Base-by-base conservation (phyloP, 2,329 filamentous ascomycete genomes). In the Penicillium sp. region DNA sequence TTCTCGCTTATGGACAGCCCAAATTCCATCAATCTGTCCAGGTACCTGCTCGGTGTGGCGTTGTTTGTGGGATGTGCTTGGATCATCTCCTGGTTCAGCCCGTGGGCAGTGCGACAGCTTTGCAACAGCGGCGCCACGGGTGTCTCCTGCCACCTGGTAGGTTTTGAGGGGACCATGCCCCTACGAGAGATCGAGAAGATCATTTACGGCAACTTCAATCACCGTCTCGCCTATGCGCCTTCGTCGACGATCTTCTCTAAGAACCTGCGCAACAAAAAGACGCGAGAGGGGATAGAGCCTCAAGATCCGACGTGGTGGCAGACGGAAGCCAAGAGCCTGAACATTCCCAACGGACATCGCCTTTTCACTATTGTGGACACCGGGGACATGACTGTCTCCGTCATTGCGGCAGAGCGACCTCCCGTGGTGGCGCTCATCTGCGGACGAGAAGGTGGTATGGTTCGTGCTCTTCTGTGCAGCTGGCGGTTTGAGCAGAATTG, bases 321-420 rank as follows among this genome's bases (percentile, higher is more conserved):
- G 18, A 27, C 33, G 46, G 46, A 49, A 49, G 46, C 46, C 27
- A 49, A 55, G 39, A 13, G 18, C 7, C 46, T 53, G n/a, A 31
- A 44, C 16, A 43, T 60, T 36, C 59, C 59, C 3, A 35, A 52
- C 13, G 39, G 39, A 4, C 63, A 71, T 51, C 61, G 61, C 31
- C 54, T 71, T 2, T 75, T 75, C 60, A 75, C 71, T 0, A 60
- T 75, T 3, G 66, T 75, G 2, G 71, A 74, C 51, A 73, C 70
- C 13, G 70, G 69, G 27, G 66, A 67, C 14, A 60, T 73, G 62
- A 69, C 60, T 19, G 72, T 73, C 10, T 70, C 66, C 13, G 60
- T 73, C 5, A 73, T 75, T 54, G 54, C 65, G 39, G 68, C 72
- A 1, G 61, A 67, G 55, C 63, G 70, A 37, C 71, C 70, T 10